Evolutionary conservation across 2,329 filamentous ascomycete species (phyloP).

Genomic region (Penicillium occitanis): DNA sequence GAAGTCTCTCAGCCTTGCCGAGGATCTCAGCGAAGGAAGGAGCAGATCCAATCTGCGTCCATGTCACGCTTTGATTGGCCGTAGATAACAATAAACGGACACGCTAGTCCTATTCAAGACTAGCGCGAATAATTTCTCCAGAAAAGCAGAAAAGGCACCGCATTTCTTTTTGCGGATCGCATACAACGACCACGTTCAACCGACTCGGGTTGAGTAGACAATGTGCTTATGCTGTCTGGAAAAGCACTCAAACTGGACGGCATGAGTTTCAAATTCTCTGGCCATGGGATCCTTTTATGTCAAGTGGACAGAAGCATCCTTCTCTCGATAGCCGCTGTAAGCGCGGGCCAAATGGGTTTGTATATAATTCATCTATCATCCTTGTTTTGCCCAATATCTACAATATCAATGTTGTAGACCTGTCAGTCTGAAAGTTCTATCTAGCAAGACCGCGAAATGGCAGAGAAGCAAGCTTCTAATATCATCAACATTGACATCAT

Average conservation of each 20-base stretch:
- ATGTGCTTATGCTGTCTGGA: background rate
- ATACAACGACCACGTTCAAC: background rate
- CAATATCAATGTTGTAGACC: background rate
- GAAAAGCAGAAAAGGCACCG: background rate
- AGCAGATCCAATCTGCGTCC: background rate
- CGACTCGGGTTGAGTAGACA: background rate
- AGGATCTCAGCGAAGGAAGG: constrained; percentile 5
- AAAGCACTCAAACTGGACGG: background rate
- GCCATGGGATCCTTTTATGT: background rate
- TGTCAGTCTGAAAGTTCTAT: background rate
- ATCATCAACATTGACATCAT: background rate
- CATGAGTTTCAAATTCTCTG: background rate
- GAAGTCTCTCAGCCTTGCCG: constrained; percentile 1
- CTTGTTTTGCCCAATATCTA: background rate
- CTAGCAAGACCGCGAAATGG: background rate
- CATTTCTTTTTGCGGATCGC: background rate
- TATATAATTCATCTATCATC: background rate
- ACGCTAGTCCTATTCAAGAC: background rate
- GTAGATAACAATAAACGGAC: constrained; percentile 13
- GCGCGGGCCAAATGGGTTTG: background rate
- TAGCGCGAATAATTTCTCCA: background rate
- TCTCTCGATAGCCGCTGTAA: constrained; percentile 10
- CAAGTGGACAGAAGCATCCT: background rate
- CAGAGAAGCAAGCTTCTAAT: background rate
- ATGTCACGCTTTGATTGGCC: constrained; percentile 10